Base-by-base conservation (phyloP, 2,329 filamentous ascomycete species). In the Colletotrichum graminicola region DNA sequence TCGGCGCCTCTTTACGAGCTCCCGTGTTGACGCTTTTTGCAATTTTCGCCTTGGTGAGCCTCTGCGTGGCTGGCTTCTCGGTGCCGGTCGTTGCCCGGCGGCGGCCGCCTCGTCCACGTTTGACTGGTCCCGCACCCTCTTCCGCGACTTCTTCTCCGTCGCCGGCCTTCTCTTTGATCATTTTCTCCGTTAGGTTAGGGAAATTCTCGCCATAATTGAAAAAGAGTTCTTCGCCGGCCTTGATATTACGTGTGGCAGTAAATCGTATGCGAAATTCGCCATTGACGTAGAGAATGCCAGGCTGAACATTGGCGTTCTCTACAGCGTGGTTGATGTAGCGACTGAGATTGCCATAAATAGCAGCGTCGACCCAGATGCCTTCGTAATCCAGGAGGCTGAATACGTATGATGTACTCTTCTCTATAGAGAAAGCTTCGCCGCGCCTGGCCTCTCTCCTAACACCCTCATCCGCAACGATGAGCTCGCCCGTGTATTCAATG, bases 271-370 rank as follows among this genome's bases (percentile, higher is more conserved):
- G 89, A 75, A 91, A 91, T 73, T 93, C 91, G 32, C 91, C 91
- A 75, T 94, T 93, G 69, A 94, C 93, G 62, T 93, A 89, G 21
- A 92, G 80, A 64, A 94, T 91, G 69, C 88, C 88, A 1, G 92
- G 88, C 21, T 84, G 86, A 71, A 90, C 88, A 74, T 91, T 89
- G 72, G 85, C 82, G 55, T 80, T 79, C 59, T 85, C 84, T 1
- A 86, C 85, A 18, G 92, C 91, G 76, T 95, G 93, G 79, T 97
- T 96, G 79, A 96, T 94, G 80, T 94, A 96, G 5, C 94, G 90
- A 57, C 92, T 91, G 74, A 95, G 90, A 78, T 95, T 96, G 61
- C 93, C 93, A 74, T 92, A 92, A 52, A 90, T 90, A 26, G 92
- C 93, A 8, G 91, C 91, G 77, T 96, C 94, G 23, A 96, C 87